Conservation (phyloP, 306 rosid species). For the Biancaea sappan region DNA sequence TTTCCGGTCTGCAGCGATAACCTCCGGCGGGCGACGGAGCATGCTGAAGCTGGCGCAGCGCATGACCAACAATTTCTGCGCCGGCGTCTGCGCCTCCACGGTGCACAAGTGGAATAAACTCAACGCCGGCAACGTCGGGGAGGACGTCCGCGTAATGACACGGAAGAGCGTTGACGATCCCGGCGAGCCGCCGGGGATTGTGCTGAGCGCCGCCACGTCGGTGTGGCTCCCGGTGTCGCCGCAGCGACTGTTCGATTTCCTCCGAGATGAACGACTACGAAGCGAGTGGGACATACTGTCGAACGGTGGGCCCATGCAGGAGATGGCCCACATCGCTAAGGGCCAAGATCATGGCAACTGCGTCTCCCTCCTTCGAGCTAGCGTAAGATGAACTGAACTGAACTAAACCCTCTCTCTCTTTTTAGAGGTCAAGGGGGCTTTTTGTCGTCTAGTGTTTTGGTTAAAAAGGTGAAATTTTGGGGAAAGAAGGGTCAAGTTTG, state of each 20-base stretch:
- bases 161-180: constrained; percentile 92
- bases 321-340: constrained; percentile 94
- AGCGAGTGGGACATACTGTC: constrained; percentile 98
- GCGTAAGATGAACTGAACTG: too few relatives aligned
- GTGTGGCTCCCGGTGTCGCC: constrained; percentile 87
- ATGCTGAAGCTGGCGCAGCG: constrained; percentile 95
- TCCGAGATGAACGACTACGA: constrained; percentile 80
- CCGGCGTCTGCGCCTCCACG: constrained; percentile 92
- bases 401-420: too few relatives aligned
- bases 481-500: constrained; percentile 50
- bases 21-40: constrained; percentile 73
- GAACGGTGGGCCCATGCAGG: constrained; percentile 99
- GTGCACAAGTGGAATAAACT: constrained; percentile 97
- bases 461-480: constrained; percentile 23
- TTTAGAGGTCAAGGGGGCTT: constrained; percentile 12
- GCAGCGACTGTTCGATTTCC: constrained; percentile 68
- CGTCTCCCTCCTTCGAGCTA: constrained; percentile 86
- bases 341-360: constrained; percentile 87
- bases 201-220: constrained; percentile 88
- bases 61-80: constrained; percentile 96
- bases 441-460: constrained; percentile 36
- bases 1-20: constrained; percentile 71
- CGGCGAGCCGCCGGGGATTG: constrained; percentile 96
- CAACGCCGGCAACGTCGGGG: constrained; percentile 67
- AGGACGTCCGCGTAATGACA: constrained; percentile 93